Base-by-base conservation (phyloP, 768 basidiomycete species). In the Auricularia sp. region DNA sequence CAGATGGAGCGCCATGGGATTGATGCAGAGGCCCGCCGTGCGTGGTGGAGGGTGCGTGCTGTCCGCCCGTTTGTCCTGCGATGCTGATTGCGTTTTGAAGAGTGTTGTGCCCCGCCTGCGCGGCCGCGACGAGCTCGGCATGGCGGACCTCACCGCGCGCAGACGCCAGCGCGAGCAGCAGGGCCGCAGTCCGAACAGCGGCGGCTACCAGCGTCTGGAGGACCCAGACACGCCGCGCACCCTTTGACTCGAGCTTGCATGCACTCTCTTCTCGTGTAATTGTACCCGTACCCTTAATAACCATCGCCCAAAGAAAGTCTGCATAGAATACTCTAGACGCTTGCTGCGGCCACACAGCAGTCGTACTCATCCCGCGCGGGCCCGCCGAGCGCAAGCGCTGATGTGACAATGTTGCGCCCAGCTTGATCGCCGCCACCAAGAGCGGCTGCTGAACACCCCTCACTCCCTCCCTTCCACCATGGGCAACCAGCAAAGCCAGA, bases 1-100 rank as follows among this genome's bases (percentile, higher is more conserved):
- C 83, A 89, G 67, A 89, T 94, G 84, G 72, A 87, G 54, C 58
- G 56, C 13, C 21, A n/a, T 8, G 56, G 56, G 10, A 35, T 59
- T 2, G 34, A 59, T 29, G 24, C 56, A 6, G 7, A 24, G 24
- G 29, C 24, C 24, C 56, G 56, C 29, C 56, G 34, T 6, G 24
- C 21, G 18, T 35, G 24, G 56, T 59, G 56, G 56, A 34, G 33
- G 21, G 56, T 59, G 14, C 34, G 56, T 51, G 14, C 47, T 16
- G 1, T 51, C 47, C 14, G 47, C 47, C 11, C 16, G 14, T 0
- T 51, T 16, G 18, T 21, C 14, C 21, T 8, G 11, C 21, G 47
- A 45, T 45, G 18, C 44, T 18, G 44, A 45, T 1, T 45, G 2
- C 44, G 10, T 45, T 45, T 45, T 45, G 44, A 11, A 51, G 47